A percentile compares a stretch with the other conserved stretches of the same genome.
Evolutionary conservation across 2,329 filamentous ascomycete species (phyloP).

Genomic region (Setomelanomma holmii): DNA sequence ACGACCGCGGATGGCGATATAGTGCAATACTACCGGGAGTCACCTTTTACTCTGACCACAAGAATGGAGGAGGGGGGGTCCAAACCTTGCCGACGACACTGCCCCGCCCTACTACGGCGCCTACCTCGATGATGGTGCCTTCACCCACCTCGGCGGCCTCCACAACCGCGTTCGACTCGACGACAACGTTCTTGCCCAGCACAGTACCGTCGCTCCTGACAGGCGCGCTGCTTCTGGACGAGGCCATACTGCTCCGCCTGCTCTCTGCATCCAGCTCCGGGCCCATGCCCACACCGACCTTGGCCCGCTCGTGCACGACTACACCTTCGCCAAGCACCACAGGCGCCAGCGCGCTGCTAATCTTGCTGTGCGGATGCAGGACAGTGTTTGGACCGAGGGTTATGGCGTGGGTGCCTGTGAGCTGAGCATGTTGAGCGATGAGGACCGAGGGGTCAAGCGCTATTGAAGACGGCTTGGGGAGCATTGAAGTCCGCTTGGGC

Average conservation of each 20-base stretch:
- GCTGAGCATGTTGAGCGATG: slow-evolving; percentile 56
- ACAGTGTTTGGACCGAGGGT: slow-evolving; percentile 79
- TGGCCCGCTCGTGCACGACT: slow-evolving; percentile 74
- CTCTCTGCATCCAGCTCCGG: slow-evolving; percentile 23
- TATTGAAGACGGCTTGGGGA: slow-evolving; percentile 47
- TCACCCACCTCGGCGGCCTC: slow-evolving; percentile 48
- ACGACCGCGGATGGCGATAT: slow-evolving; percentile 49
- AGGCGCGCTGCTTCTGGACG: slow-evolving; percentile 14
- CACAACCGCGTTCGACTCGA: slow-evolving; percentile 54
- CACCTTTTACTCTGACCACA: background rate
- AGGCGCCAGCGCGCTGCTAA: slow-evolving; percentile 51
- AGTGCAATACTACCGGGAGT: slow-evolving; percentile 50
- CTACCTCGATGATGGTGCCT: slow-evolving; percentile 43
- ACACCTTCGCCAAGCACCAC: slow-evolving; percentile 61
- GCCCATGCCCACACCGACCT: slow-evolving; percentile 47
- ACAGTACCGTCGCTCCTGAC: slow-evolving; percentile 41
- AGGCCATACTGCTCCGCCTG: slow-evolving; percentile 18
- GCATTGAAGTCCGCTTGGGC: slow-evolving; percentile 45
- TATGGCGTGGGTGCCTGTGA: slow-evolving; percentile 78
- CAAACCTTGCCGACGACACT: slow-evolving; percentile 52
- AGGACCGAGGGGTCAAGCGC: slow-evolving; percentile 56
- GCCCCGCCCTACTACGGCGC: slow-evolving; percentile 41
- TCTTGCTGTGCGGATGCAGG: slow-evolving; percentile 79
- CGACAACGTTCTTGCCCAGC: slow-evolving; percentile 52
- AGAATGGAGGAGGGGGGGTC: background rate